Evolutionary conservation across 2,329 filamentous ascomycete genomes (phyloP), one percentile per base, ranked within the genome.

Genomic region (Elsinoe perseae): DNA sequence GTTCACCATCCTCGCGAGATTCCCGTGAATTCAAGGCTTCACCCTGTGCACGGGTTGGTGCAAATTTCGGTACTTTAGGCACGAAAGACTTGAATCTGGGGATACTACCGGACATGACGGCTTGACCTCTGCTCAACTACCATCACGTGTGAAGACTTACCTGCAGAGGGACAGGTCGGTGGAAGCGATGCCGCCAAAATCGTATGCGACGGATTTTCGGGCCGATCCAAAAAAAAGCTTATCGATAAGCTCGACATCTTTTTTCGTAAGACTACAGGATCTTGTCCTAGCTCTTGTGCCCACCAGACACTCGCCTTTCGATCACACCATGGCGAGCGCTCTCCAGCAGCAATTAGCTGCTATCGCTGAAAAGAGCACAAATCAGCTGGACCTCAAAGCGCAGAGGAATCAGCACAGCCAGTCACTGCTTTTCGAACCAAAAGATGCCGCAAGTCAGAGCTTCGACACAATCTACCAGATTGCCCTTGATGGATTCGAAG

Each of bases 261-360:
- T 44, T 44, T 25, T 21, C 20, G 20, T 25, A 9, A 18, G 20
- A 12, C n/a, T 23, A 4, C 40, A 44, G 12, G 40, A 4, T 12
- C 23, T 20, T 2, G 16, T 23, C 4, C 20, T 25, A 14, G 40
- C 9, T 4, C 23, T 9, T 44, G 9, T 21, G 10, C 40, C 25
- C 18, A 9, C 20, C 23, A 10, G 40, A 27, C 40, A 20, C 32
- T 36, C 32, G 32, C 32, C 32, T 12, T 14, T 7, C n/a, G 3
- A 4, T 14, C 10, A 27, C 14, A 59, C 40, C 50, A 95, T 95
- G 89, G 80, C 85, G 65, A 89, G 90, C 59, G 85, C 89, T 68
- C 86, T 99, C 64, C 87, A 92, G 73, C 84, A 89, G 76, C 95
- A 98, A 80, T 78, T 99, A 76, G 89, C 91, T 77, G 84, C 89